Percentiles rank a stretch among this genome's conserved stretches.
phyloP scores from a whole-genome alignment of 2,329 filamentous ascomycete species.

The Metarhizium guizhouense region DNA sequence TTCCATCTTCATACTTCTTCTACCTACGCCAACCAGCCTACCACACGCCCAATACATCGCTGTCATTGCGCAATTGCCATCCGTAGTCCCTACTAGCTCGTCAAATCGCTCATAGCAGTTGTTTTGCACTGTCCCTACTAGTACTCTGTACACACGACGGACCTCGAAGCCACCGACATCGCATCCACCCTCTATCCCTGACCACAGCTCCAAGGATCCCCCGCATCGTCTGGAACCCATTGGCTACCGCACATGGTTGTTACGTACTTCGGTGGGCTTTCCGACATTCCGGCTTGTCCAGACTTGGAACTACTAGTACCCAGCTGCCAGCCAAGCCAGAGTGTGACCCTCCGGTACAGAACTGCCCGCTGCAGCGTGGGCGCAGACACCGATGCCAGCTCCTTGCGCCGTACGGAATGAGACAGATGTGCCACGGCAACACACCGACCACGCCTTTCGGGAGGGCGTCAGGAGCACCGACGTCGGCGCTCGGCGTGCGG shows the following conservation, averaged over 20 bases:
- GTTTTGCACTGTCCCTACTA: no score
- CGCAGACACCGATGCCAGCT: neutral
- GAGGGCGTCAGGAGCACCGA: no score
- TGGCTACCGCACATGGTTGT: slow-evolving; percentile 1
- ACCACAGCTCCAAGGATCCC: neutral
- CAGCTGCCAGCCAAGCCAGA: neutral
- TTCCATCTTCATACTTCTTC: neutral
- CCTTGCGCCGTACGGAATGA: neutral
- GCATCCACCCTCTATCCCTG: neutral
- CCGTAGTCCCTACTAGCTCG: neutral
- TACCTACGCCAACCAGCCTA: neutral
- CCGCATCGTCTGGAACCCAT: neutral
- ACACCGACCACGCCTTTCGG: no score
- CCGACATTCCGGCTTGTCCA: neutral
- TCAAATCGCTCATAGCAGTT: neutral
- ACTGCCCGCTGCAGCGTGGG: neutral
- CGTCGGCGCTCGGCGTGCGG: no score
- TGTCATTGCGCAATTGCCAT: no score
- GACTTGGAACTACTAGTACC: no score
- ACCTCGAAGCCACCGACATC: neutral
- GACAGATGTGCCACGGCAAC: neutral
- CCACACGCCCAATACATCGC: neutral
- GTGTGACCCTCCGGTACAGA: neutral
- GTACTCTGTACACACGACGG: neutral
- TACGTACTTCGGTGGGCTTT: slow-evolving; percentile 3